These are phyloP conservation scores for Triglochin maritima DNA, from an alignment of 106 monocot genomes.

Conservation along the genomic window DNA sequence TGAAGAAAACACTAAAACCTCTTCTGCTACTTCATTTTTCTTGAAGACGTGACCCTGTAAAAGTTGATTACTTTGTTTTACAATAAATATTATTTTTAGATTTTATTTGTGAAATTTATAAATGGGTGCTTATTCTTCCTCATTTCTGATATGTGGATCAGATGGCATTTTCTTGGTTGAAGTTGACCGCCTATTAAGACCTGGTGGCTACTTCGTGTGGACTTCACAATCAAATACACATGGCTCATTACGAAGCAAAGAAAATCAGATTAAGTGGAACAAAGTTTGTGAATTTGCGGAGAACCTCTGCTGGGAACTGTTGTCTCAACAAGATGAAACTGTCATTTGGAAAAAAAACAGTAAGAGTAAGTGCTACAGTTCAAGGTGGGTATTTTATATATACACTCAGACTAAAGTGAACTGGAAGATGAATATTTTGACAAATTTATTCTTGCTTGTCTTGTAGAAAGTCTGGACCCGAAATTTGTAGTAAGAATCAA, in stretches of 20 bases:
- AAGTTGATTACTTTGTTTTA: background rate
- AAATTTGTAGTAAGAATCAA: constrained; percentile 47
- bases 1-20: no score
- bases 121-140: no score
- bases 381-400: constrained; percentile 31
- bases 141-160: constrained; percentile 3
- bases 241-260: constrained; percentile 47
- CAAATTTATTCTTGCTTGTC: background rate
- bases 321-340: constrained; percentile 92
- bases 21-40: background rate
- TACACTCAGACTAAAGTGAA: background rate
- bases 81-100: background rate
- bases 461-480: constrained; percentile 68
- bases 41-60: background rate
- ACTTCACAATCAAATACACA: constrained; percentile 61
- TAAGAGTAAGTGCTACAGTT: constrained; percentile 58
- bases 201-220: constrained; percentile 95
- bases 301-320: constrained; percentile 82
- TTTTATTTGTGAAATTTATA: background rate
- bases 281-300: constrained; percentile 47
- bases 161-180: constrained; percentile 83
- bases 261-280: constrained; percentile 66
- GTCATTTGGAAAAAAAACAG: constrained; percentile 86
- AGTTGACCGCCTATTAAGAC: constrained; percentile 78
- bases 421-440: background rate